phyloP scores from a whole-genome alignment of 768 basidiomycete species.

The Trametes coccinea region DNA sequence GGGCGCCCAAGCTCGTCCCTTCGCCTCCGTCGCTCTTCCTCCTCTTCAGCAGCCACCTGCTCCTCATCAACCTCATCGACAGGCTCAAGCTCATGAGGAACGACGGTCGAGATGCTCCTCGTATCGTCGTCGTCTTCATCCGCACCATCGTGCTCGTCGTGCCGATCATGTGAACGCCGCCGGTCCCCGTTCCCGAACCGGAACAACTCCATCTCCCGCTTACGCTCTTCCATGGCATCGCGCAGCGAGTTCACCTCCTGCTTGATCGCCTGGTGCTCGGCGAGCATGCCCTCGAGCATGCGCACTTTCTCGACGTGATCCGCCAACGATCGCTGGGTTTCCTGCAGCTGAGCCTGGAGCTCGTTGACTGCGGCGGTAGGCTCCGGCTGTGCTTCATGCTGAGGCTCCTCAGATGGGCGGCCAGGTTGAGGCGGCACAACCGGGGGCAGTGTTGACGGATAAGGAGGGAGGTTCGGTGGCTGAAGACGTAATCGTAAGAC shows the following conservation, averaged over 20 bases:
- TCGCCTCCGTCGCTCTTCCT: slow-evolving; percentile 48
- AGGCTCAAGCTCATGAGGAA: slow-evolving; percentile 66
- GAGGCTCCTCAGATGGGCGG: slow-evolving; percentile 20
- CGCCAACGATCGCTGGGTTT: slow-evolving; percentile 78
- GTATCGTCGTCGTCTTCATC: slow-evolving; percentile 53
- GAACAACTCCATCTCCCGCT: slow-evolving; percentile 47
- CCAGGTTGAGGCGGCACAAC: slow-evolving; percentile 40
- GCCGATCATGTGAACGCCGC: slow-evolving; percentile 24
- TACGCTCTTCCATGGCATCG: slow-evolving; percentile 68
- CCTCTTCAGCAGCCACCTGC: slow-evolving; percentile 41
- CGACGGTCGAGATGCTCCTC: slow-evolving; percentile 69
- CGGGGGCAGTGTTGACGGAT: slow-evolving; percentile 65
- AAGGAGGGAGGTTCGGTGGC: slow-evolving; percentile 63
- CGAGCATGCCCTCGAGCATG: slow-evolving; percentile 76
- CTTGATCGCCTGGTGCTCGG: slow-evolving; percentile 84
- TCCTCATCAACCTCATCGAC: slow-evolving; percentile 79
- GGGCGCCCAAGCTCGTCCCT: slow-evolving; percentile 67
- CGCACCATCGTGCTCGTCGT: slow-evolving; percentile 21
- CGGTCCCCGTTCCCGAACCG: slow-evolving; percentile 27
- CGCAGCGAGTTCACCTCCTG: slow-evolving; percentile 72
- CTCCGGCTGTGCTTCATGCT: slow-evolving; percentile 29
- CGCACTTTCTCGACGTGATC: slow-evolving; percentile 82
- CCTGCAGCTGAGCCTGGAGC: slow-evolving; percentile 79
- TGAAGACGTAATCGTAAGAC: slow-evolving; percentile 28
- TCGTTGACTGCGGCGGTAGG: slow-evolving; percentile 48